Evolutionary conservation across 1,284 basidiomycete species (phyloP), one percentile per base, ranked within the genome.

Genomic region (Sphaerobolus stellatus): DNA sequence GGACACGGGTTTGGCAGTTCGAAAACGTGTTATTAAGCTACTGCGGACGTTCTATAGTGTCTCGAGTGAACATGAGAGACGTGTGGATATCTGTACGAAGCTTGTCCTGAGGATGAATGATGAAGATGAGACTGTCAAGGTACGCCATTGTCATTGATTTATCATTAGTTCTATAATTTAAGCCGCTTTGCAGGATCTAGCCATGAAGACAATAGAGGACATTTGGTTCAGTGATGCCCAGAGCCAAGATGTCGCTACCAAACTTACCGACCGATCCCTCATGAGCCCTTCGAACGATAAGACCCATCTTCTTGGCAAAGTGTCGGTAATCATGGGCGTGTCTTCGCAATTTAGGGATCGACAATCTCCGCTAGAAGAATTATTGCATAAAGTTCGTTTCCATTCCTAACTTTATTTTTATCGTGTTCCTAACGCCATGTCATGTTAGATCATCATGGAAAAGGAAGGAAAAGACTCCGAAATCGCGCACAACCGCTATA

Each of bases 1-100:
- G 88, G 96, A 99, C 67, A 90, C 94, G 36, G 94, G 96, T 4
- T 77, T 98, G 5, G 84, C 85, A 20, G 97, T 99, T 2, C 82
- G 97, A 30, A 97, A 97, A 66, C 86, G 97, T 4, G 94, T 97
- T 48, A 90, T 99, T 72, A 98, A 95, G 69, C 77, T 99, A 0
- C 78, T 99, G 48, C 92, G 89, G 65, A 81, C 85, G 14, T 88
- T 94, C 62, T 96, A 95, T 66, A 64, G 69, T 7, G 80, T 85
- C 4, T 83, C 85, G 1, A 75, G 81, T 22, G 82, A 86, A 50
- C 70, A 77, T 28, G 64, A 71, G 9, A 82, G 87, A 30, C 82
- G 84, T 24, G 79, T 89, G 46, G 92, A 97, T 62, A 91, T 97
- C 48, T 88, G 89, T 59, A 84, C 82, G 2, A 85, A 86, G 51